Conservation (phyloP, 306 rosid genomes). For the Ochetophila trinervis region DNA sequence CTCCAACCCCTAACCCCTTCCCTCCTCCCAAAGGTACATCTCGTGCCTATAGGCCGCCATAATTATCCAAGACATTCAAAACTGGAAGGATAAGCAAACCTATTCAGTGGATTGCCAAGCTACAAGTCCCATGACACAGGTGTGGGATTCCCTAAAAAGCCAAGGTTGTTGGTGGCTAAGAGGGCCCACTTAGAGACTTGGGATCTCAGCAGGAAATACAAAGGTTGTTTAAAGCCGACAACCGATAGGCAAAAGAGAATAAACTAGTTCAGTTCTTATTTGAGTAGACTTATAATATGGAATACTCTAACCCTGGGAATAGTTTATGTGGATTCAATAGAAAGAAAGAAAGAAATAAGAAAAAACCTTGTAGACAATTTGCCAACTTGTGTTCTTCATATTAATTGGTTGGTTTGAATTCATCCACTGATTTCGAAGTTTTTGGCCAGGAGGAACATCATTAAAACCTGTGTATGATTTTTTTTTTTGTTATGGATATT, state of each 20-base stretch:
- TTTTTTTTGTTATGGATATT: no score
- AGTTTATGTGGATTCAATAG: no score
- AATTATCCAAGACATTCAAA: slow-evolving; percentile 19
- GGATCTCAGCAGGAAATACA: slow-evolving; percentile 5
- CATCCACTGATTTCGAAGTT: no score
- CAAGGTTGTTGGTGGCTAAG: neutral
- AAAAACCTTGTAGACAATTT: no score
- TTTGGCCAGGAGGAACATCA: no score
- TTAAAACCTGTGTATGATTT: no score
- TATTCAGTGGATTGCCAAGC: neutral
- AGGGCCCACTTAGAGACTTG: slow-evolving; percentile 15
- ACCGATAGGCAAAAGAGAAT: neutral
- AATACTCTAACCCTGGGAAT: neutral
- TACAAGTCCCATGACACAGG: neutral
- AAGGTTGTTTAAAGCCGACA: neutral
- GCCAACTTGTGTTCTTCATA: no score
- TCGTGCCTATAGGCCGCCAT: neutral
- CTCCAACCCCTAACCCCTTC: no score
- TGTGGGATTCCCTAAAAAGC: slow-evolving; percentile 5
- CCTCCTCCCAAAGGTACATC: slow-evolving; percentile 6
- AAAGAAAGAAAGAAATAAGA: no score
- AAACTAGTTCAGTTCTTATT: neutral
- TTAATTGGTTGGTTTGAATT: no score
- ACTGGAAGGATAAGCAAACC: slow-evolving; percentile 7
- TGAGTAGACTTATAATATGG: neutral